Base-by-base conservation (phyloP, 108 stramenopile genomes). In the Parietichytrium sp. region DNA sequence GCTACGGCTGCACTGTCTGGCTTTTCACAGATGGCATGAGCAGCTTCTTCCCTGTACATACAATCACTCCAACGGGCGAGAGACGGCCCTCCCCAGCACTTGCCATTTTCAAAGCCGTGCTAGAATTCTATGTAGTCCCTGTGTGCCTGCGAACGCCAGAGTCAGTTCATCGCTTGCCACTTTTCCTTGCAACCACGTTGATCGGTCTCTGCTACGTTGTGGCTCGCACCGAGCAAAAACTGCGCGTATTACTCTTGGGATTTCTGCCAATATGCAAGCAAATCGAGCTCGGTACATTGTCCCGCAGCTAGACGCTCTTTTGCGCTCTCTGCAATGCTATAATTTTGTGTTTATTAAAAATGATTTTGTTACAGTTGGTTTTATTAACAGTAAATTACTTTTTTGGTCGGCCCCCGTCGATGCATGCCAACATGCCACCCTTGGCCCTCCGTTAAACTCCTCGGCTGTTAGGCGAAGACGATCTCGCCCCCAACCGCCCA, bases 1-100 rank as follows among this genome's bases (percentile, higher is more conserved):
- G 61, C 61, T 72, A 72, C 42, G 61, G 61, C 7, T 72, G 61
- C 61, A 72, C 61, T 8, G 36, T 72, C 13, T 72, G 61, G 61
- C 61, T 72, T 6, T 72, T 72, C 61, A 72, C 61, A 2, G 61
- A 72, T 38, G 61, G 61, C 20, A 33, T 72, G n/a, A 42, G 38
- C 12, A 42, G 45, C 16, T n/a, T 72, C 6, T 25, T 72, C 23
- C 61, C 61, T 10, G 42, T 20, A 0, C 61, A 27, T 13, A 6
- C 45, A 42, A 16, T 25, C 16, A 42, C 38, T 27, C 6, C 25
- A 6, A 6, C 36, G 23, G 61, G 29, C 33, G 61, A 72, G 23
- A 15, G 12, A 54, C 6, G 61, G 33, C 61, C 33, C 10, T 72
- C 61, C n/a, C 61, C 61, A 20, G 33, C 61, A 33, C 12, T 72